Conservation (phyloP, 768 basidiomycete genomes). For the Suillus weaverae region DNA sequence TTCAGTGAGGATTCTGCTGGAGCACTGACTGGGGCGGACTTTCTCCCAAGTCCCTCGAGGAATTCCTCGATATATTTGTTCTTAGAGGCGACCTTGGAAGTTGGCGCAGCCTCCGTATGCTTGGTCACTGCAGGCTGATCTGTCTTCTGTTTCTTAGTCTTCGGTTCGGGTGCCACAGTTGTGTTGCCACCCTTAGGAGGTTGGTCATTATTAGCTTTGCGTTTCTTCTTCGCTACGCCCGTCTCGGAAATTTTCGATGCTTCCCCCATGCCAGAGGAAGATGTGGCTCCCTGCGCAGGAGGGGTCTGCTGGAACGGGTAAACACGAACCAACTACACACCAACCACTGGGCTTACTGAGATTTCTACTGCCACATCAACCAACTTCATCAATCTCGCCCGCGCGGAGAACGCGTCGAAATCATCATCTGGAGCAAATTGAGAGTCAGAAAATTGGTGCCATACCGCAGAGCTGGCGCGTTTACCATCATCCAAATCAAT, state of each 20-base stretch:
- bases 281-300: slow-evolving; percentile 17
- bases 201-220: slow-evolving; percentile 12
- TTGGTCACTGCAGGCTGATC: neutral
- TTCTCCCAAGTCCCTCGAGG: neutral
- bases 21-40: neutral
- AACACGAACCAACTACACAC: neutral
- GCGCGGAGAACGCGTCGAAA: slow-evolving; percentile 67
- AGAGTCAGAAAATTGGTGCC: slow-evolving; percentile 4
- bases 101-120: neutral
- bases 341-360: neutral
- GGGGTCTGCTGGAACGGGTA: neutral
- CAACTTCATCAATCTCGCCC: slow-evolving; percentile 39
- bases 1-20: neutral
- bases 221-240: slow-evolving; percentile 24
- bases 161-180: neutral
- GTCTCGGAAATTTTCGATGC: slow-evolving; percentile 1
- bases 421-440: slow-evolving; percentile 59
- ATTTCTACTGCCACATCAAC: slow-evolving; percentile 36
- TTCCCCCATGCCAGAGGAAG: neutral
- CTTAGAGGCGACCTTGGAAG: neutral
- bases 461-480: slow-evolving; percentile 1
- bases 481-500: slow-evolving; percentile 81
- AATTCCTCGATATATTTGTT: neutral
- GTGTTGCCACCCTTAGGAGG: neutral
- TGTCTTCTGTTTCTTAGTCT: slow-evolving; percentile 13